A percentile compares a stretch with the other conserved stretches of the same genome.
Conservation (phyloP, 148 eudicot genomes). For the Selenicereus undatus region DNA sequence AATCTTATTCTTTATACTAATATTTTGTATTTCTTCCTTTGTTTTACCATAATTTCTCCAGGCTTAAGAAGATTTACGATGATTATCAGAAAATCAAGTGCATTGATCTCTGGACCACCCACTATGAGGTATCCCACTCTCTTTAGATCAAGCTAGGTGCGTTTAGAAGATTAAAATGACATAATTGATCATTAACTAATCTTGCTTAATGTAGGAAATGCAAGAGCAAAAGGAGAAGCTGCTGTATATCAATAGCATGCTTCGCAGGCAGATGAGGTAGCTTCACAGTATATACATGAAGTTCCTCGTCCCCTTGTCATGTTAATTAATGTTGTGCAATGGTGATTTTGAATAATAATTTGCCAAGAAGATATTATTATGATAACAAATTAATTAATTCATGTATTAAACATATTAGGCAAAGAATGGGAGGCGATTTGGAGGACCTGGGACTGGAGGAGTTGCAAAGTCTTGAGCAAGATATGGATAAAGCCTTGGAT, state of each 20-base stretch:
- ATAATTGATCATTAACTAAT: too few species aligned
- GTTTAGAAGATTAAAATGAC: too few species aligned
- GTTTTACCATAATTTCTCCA: background rate
- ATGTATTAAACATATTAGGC: slow-evolving; percentile 22
- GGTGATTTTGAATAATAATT: too few species aligned
- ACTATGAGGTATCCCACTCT: slow-evolving; percentile 40
- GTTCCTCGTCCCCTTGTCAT: too few species aligned
- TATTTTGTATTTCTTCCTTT: too few species aligned
- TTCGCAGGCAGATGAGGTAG: slow-evolving; percentile 25
- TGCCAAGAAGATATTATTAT: too few species aligned
- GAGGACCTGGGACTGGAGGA: slow-evolving; percentile 30
- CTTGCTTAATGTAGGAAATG: slow-evolving; percentile 36
- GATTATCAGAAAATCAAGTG: slow-evolving; percentile 44
- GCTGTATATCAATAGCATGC: slow-evolving; percentile 12
- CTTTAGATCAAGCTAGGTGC: background rate
- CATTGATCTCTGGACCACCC: slow-evolving; percentile 55
- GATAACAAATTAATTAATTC: too few species aligned
- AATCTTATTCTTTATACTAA: too few species aligned
- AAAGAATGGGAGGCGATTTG: slow-evolving; percentile 55
- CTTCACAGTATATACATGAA: too few species aligned
- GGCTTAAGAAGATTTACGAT: slow-evolving; percentile 66
- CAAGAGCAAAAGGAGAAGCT: slow-evolving; percentile 40
- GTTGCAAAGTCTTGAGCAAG: slow-evolving; percentile 39
- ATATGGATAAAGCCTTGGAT: slow-evolving; percentile 34
- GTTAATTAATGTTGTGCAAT: too few species aligned